Base-by-base conservation (phyloP, 805 yeast species). In the Yamadazyma kitorensis region DNA sequence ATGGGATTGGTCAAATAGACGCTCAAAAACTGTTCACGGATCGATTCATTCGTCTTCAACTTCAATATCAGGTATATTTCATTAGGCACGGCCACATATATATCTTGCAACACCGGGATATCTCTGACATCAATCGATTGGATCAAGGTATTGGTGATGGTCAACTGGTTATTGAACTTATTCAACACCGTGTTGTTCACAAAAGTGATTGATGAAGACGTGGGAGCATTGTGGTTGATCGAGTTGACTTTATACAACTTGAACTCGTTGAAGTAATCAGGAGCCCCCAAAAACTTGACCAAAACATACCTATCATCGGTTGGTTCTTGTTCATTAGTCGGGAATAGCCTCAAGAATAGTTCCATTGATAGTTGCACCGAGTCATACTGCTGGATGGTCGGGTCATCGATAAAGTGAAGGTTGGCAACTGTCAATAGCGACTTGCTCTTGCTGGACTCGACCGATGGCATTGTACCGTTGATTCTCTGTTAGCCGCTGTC, bases 81-180 rank as follows among this genome's bases (percentile, higher is more conserved):
- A 5, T 51, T 49, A 17, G 80, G 83, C 5, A 74, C 69, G 8
- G 69, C 66, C 1, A 62, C 59, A 4, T 76, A 76, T 5, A 74
- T 62, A 5, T 64, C 59, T 3, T 72, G 43, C 9, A 80, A 60
- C 8, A 54, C 47, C 0, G 65, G 61, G 17, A 81, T 62, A 5
- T 48, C 44, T 1, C 47, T 35, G 4, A 45, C 17, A 14, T 49
- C 54, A 13, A 73, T 52, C 2, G 67, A 54, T 26, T 54, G 64
- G 6, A 74, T 45, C 4, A 62, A 43, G 18, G 72, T 65, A 3
- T 51, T 44, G 19, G 62, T 64, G 16, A 76, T 43, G 0, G 79
- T 74, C 47, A 75, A 52, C 20, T 49, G 60, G 27, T 64, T 57
- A 15, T 55, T 50, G 31, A 58, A 63, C 10, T 44, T 40, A 24